Conservation (phyloP, 345 rosid genomes). For the Rubroshorea leprosula region DNA sequence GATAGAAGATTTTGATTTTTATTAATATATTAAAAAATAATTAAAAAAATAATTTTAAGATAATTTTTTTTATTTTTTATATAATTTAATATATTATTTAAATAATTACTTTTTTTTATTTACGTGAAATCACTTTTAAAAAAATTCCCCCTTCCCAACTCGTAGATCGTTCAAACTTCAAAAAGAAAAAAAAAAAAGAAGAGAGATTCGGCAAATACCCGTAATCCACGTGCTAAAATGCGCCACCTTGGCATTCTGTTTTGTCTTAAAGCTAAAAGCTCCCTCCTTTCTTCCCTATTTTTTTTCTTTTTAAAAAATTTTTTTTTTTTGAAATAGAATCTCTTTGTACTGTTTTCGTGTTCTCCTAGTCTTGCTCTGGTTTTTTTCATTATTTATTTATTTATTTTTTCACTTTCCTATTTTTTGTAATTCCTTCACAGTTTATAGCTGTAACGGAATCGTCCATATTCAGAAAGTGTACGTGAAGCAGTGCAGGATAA, state of each 20-base stretch:
- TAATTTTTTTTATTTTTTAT: no score
- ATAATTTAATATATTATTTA: no score
- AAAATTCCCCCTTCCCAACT: background rate
- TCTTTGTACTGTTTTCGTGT: conserved; percentile 42
- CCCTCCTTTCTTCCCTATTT: conserved; percentile 12
- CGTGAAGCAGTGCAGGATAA: conserved; percentile 63
- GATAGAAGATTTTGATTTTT: no score
- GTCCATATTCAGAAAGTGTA: conserved; percentile 52
- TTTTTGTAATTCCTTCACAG: conserved; percentile 20
- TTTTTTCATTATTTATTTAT: no score
- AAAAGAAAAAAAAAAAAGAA: background rate
- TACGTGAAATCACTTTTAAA: no score
- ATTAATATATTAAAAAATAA: no score
- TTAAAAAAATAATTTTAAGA: no score
- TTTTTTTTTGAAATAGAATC: no score
- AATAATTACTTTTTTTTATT: no score
- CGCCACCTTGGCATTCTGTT: conserved; percentile 35
- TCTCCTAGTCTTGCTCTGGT: conserved; percentile 32
- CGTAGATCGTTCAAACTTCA: no score
- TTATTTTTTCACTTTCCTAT: conserved; percentile 6
- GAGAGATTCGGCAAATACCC: conserved; percentile 16
- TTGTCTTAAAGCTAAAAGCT: no score
- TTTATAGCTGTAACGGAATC: conserved; percentile 84
- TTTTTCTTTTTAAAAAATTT: no score
- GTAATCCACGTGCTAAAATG: conserved; percentile 46